Conservation (phyloP, 2,329 filamentous ascomycete genomes). For the Periconia digitata region DNA sequence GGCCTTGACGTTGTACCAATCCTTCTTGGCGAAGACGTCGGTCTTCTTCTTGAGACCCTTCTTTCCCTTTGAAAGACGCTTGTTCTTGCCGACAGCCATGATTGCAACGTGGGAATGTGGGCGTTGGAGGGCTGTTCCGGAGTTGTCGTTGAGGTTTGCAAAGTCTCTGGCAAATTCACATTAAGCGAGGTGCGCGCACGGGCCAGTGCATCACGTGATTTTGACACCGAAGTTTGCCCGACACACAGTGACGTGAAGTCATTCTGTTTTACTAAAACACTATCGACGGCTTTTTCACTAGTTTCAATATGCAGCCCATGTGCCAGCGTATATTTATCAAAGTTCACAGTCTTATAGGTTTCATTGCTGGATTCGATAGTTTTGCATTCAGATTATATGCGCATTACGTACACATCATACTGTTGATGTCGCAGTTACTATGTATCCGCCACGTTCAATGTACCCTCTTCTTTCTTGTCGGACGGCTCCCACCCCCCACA, state of each 20-base stretch:
- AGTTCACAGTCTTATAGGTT: no score
- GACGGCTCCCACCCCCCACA: no score
- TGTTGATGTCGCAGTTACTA: no score
- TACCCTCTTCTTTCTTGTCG: no score
- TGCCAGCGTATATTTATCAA: no score
- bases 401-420: no score
- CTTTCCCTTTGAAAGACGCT: constrained; percentile 99
- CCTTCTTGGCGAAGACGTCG: constrained; percentile 98
- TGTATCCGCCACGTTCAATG: no score
- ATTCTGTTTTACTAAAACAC: not conserved
- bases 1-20: constrained; percentile 99
- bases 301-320: not conserved
- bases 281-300: not conserved
- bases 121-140: constrained; percentile 28
- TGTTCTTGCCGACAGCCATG: constrained; percentile 96
- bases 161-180: not conserved
- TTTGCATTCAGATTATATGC: no score
- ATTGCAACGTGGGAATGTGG: constrained; percentile 57
- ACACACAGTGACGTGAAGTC: not conserved
- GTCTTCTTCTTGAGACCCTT: constrained; percentile 99
- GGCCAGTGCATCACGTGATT: constrained; percentile 14
- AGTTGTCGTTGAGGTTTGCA: constrained; percentile 31
- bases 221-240: not conserved
- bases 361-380: no score
- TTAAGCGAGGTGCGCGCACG: constrained; percentile 10